Conservation (phyloP, 768 basidiomycete genomes). For the Coprinopsis strossmayeri region DNA sequence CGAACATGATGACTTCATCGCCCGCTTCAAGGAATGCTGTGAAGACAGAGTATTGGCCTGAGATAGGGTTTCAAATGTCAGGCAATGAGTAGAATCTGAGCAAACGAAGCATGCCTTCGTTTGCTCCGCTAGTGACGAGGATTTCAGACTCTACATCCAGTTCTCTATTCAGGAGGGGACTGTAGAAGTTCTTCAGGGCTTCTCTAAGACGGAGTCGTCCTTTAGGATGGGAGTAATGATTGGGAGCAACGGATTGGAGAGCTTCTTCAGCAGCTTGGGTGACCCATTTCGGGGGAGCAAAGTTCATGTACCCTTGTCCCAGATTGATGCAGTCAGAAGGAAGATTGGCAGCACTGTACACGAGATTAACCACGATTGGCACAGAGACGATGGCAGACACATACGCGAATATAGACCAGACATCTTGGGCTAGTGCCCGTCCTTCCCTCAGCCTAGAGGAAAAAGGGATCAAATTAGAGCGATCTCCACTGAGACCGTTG, state of each 20-base stretch:
- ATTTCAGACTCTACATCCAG: slow-evolving; percentile 86
- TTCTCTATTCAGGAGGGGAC: slow-evolving; percentile 57
- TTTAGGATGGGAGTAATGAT: slow-evolving; percentile 90
- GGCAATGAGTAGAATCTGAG: background rate
- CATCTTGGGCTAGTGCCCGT: slow-evolving; percentile 73
- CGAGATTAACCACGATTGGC: slow-evolving; percentile 8
- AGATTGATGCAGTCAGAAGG: slow-evolving; percentile 93
- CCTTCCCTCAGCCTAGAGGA: slow-evolving; percentile 71
- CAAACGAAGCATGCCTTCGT: slow-evolving; percentile 60
- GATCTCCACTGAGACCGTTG: slow-evolving; percentile 23
- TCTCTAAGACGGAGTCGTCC: slow-evolving; percentile 83
- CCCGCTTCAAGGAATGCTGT: slow-evolving; percentile 86
- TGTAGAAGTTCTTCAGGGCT: slow-evolving; percentile 80
- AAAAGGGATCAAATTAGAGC: slow-evolving; percentile 53
- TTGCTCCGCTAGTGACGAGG: slow-evolving; percentile 92
- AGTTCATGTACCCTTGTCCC: slow-evolving; percentile 95
- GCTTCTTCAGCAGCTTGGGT: slow-evolving; percentile 68
- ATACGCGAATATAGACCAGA: slow-evolving; percentile 90
- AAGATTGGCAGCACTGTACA: slow-evolving; percentile 73
- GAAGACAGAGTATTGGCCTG: slow-evolving; percentile 92
- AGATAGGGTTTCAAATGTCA: background rate
- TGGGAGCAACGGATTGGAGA: slow-evolving; percentile 50
- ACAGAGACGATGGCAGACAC: slow-evolving; percentile 14
- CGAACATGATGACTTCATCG: slow-evolving; percentile 98
- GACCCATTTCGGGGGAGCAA: slow-evolving; percentile 77